Base-by-base conservation (phyloP, 768 basidiomycete genomes). In the Rhizopogon roseolus region DNA sequence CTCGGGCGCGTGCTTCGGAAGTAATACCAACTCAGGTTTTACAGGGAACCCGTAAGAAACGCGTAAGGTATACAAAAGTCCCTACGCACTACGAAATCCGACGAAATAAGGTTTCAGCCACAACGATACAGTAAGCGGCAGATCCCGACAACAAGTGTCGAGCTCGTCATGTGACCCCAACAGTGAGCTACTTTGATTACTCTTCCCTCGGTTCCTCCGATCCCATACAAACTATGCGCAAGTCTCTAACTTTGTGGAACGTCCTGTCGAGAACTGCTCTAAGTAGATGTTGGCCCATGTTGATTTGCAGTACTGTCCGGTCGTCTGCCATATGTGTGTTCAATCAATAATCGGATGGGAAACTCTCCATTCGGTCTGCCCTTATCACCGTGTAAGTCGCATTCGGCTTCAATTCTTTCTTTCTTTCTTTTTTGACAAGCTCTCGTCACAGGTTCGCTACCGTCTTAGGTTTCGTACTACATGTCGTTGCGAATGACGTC, bases 381-480 rank as follows among this genome's bases (percentile, higher is more conserved):
- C 71, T 89, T 14, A 72, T 88, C 45, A 88, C 85, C 28, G 83
- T 86, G 85, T 86, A 70, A 53, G 83, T 67, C 8, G 11, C 34
- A 25, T 9, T 49, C 13, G 4, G 11, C 43, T 3, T 36, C 14
- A 7, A 1, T 39, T 57, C 6, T 48, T 39, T 3, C 3, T n/a
- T n/a, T 22, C 3, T 3, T 22, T 22, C 22, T 22, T n/a, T n/a
- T n/a, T n/a, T 76, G 72, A 25, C 59, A 77, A 41, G 17, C 39
- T 22, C 28, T 28, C 76, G n/a, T 29, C 19, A 17, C 51, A 75
- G 75, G 32, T 54, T 75, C 32, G 75, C 86, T 74, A 86, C 85
- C 5, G 84, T 88, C 1, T 72, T 88, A 19, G 87, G 86, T 75
- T 88, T 88, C 57, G 79, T 88, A 25, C n/a, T n/a, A n/a, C n/a